Base-by-base conservation (phyloP, 495 filamentous ascomycete species). In the Penicillium taxi region DNA sequence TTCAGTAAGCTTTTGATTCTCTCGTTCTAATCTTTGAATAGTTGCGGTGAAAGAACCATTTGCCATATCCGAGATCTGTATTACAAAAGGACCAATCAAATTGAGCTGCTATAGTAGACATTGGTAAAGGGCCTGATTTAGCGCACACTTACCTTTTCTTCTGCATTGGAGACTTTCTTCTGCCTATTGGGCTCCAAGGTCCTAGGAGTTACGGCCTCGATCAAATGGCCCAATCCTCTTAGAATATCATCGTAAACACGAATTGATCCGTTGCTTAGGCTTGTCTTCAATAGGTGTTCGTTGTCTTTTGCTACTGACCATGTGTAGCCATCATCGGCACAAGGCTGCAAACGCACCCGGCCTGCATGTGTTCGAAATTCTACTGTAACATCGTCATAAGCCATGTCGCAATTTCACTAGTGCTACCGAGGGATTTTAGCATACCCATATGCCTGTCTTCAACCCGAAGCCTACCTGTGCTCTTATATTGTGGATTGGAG, bases 281-380 rank as follows among this genome's bases (percentile, higher is more conserved):
- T 25, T 9, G 26, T 37, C 9, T 26, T 19, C 16, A 45, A 20
- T 22, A 45, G 35, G 15, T 32, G 20, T 27, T 35, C 21, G 22
- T 40, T 33, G 11, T 36, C 23, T 7, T 36, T 32, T n/a, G 42
- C 25, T 6, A 27, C 36, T 14, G 42, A 45, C 42, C 42, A 45
- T n/a, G 42, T 37, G 18, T 45, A 45, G 36, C 42, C 42, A 28
- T 45, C 42, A 12, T 35, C 26, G 5, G 28, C 14, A 6, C 34
- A 43, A 6, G 41, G 41, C 21, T 43, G 41, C 6, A 43, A 18
- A 14, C 41, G 41, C 6, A 43, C 41, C 15, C 23, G 27, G 7
- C 16, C 16, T 2, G 34, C n/a, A n/a, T n/a, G n/a, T n/a, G n/a
- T n/a, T n/a, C n/a, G n/a, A n/a, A n/a, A n/a, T n/a, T n/a, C n/a